Percentiles rank a stretch among this genome's conserved stretches.
These are phyloP conservation scores for Prunus dulcis DNA, from an alignment of 306 rosid species.

Conservation along the genomic window DNA sequence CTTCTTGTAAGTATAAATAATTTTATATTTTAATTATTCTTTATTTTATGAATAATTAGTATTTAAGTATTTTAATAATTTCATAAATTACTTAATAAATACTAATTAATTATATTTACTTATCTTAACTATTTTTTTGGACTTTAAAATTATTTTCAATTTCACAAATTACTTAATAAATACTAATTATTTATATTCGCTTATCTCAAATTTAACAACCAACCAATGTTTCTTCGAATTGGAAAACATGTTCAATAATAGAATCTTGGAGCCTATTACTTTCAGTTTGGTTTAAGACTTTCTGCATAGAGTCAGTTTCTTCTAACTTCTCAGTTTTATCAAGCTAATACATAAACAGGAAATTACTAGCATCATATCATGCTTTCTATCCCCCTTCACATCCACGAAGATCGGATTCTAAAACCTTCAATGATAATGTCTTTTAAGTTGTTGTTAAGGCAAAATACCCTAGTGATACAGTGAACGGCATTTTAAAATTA, in stretches of 20 bases:
- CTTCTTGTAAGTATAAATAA: slow-evolving; percentile 76
- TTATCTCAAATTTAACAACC: not conserved
- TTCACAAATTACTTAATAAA: too few species aligned
- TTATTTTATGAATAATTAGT: too few species aligned
- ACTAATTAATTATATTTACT: too few species aligned
- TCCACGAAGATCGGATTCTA: not conserved
- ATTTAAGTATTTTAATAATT: too few species aligned
- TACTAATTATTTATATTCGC: too few species aligned
- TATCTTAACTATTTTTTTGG: too few species aligned
- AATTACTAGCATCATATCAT: not conserved
- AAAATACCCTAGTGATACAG: not conserved
- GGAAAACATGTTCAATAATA: not conserved
- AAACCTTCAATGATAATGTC: not conserved
- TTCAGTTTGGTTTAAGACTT: not conserved
- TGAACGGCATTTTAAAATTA: not conserved
- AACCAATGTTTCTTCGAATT: not conserved
- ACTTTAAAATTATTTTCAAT: too few species aligned
- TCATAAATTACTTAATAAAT: too few species aligned
- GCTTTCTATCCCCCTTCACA: not conserved
- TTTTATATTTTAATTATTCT: too few species aligned
- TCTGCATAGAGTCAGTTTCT: not conserved
- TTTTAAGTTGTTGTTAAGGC: not conserved
- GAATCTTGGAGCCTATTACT: not conserved
- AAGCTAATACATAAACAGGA: not conserved
- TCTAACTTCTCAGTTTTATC: not conserved